These are phyloP conservation scores for Aschersonia sp. DNA, from an alignment of 2,329 filamentous ascomycete genomes.

Conservation along the genomic window DNA sequence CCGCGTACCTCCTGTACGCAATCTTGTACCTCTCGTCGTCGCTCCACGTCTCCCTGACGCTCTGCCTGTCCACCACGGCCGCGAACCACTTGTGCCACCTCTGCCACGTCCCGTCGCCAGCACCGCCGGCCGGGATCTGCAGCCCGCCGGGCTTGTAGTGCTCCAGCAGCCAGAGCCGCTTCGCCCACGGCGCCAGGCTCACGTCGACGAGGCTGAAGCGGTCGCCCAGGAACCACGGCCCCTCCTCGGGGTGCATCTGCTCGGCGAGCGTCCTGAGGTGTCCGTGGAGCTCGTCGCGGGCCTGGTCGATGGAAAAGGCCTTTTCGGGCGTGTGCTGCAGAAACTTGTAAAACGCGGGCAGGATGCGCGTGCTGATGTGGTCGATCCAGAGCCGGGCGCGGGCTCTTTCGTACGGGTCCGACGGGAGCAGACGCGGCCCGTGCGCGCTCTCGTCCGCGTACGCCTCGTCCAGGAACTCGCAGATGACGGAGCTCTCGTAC, in stretches of 20 bases:
- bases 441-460: slow-evolving; percentile 23
- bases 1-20: slow-evolving; percentile 54
- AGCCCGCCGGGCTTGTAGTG: slow-evolving; percentile 50
- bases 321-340: slow-evolving; percentile 39
- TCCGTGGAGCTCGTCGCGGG: slow-evolving; percentile 40
- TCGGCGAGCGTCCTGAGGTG: slow-evolving; percentile 44
- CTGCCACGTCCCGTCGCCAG: slow-evolving; percentile 40
- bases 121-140: slow-evolving; percentile 32
- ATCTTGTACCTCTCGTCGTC: slow-evolving; percentile 51
- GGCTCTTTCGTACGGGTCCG: slow-evolving; percentile 48
- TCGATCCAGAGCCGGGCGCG: slow-evolving; percentile 59
- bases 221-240: slow-evolving; percentile 52
- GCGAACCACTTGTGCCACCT: slow-evolving; percentile 51
- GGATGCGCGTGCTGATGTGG: slow-evolving; percentile 50
- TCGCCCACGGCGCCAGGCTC: slow-evolving; percentile 57
- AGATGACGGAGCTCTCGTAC: slow-evolving; percentile 59
- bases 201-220: slow-evolving; percentile 55
- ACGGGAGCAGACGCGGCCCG: slow-evolving; percentile 38
- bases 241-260: slow-evolving; percentile 38
- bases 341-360: slow-evolving; percentile 53
- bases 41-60: slow-evolving; percentile 53
- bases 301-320: slow-evolving; percentile 32
- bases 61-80: slow-evolving; percentile 43
- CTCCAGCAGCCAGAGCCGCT: slow-evolving; percentile 59
- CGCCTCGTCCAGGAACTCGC: slow-evolving; percentile 63